A percentile compares a stretch with the other conserved stretches of the same genome.
These are phyloP conservation scores for Pythium guiyangense DNA, from an alignment of 352 stramenopile genomes.

Conservation along the genomic window DNA sequence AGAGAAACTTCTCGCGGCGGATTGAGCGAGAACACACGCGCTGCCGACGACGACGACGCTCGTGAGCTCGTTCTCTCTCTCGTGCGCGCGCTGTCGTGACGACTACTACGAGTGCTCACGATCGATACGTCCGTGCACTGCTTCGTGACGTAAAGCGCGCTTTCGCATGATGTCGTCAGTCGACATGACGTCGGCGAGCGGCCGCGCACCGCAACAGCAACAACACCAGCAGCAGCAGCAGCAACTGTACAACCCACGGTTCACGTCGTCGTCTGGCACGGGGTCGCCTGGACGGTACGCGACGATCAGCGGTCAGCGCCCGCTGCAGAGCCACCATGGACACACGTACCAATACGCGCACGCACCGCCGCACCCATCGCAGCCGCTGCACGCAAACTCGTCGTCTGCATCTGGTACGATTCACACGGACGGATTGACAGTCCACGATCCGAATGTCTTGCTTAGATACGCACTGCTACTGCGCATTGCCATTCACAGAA, in stretches of 20 bases:
- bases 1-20: too few species aligned
- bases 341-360: conserved; percentile 2
- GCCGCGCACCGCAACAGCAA: neutral
- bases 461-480: neutral
- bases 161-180: conserved; percentile 12
- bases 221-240: conserved; percentile 7
- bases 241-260: conserved; percentile 3
- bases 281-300: conserved; percentile 7
- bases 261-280: neutral
- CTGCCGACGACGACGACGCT: neutral
- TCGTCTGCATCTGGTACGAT: conserved; percentile 12
- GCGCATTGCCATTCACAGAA: conserved; percentile 6
- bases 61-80: neutral
- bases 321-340: conserved; percentile 1
- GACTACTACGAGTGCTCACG: too few species aligned
- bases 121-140: too few species aligned
- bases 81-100: neutral
- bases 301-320: conserved; percentile 7
- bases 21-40: neutral
- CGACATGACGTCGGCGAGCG: conserved; percentile 5
- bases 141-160: neutral
- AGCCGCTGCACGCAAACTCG: conserved; percentile 7
- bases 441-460: too few species aligned
- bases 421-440: too few species aligned
- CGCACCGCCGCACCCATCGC: neutral